These are phyloP conservation scores for Gloeostereum incarnatum DNA, from an alignment of 768 basidiomycete genomes.

Conservation along the genomic window DNA sequence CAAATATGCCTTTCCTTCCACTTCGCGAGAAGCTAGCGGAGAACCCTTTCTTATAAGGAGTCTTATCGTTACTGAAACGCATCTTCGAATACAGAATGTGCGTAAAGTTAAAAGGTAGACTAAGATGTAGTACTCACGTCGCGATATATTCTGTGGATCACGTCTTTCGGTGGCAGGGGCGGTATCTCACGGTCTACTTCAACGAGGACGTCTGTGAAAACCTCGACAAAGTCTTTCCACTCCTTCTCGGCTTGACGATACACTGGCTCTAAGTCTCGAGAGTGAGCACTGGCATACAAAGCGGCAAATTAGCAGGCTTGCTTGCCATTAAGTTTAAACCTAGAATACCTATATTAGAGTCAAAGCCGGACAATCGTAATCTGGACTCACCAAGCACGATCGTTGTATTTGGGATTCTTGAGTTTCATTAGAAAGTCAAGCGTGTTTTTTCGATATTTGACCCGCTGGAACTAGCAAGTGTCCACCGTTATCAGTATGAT, in stretches of 20 bases:
- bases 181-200: constrained; percentile 82
- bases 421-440: constrained; percentile 68
- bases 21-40: constrained; percentile 83
- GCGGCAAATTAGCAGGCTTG: constrained; percentile 1
- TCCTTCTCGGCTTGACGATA: constrained; percentile 81
- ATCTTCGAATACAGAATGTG: constrained; percentile 32
- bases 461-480: constrained; percentile 62
- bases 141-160: constrained; percentile 88
- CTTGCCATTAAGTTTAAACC: constrained; percentile 78
- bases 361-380: background rate
- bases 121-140: constrained; percentile 40
- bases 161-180: constrained; percentile 81
- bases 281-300: background rate
- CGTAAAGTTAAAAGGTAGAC: background rate
- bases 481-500: background rate
- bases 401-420: constrained; percentile 69
- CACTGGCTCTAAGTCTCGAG: constrained; percentile 45
- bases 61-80: constrained; percentile 90
- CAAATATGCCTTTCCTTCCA: constrained; percentile 87
- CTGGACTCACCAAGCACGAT: constrained; percentile 63
- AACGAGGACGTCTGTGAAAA: constrained; percentile 54
- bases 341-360: constrained; percentile 16
- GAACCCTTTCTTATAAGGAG: constrained; percentile 83
- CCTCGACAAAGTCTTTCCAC: constrained; percentile 78
- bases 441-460: constrained; percentile 78